Percentiles rank a stretch among this genome's conserved stretches.
These are phyloP conservation scores for Zoysia japonica DNA, from an alignment of 176 grass and related monocot species.

Conservation along the genomic window DNA sequence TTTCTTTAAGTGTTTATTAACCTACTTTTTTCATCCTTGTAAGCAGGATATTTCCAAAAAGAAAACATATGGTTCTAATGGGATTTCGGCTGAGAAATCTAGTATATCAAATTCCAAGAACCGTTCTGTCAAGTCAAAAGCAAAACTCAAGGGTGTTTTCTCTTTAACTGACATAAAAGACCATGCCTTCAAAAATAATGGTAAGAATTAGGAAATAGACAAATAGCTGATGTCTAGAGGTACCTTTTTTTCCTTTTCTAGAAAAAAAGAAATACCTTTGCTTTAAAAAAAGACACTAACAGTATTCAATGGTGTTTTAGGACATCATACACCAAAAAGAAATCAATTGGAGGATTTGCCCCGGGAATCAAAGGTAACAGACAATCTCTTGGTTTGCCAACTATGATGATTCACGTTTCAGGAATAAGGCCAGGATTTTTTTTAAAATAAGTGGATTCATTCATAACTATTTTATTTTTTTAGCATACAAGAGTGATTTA, in stretches of 20 bases:
- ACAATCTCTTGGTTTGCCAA: neutral
- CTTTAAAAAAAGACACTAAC: neutral
- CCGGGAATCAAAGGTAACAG: slow-evolving; percentile 27
- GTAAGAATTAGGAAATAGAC: neutral
- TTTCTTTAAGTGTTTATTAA: neutral
- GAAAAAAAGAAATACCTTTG: neutral
- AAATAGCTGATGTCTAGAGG: too few species aligned
- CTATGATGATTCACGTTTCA: neutral
- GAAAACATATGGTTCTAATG: slow-evolving; percentile 8
- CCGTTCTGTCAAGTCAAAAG: slow-evolving; percentile 38
- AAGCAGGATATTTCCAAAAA: slow-evolving; percentile 49
- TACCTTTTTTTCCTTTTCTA: too few species aligned
- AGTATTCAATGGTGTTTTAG: slow-evolving; percentile 23
- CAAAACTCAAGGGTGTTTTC: slow-evolving; percentile 40
- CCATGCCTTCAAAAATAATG: slow-evolving; percentile 17
- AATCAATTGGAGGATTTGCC: slow-evolving; percentile 36
- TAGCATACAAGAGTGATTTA: neutral
- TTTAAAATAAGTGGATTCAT: neutral
- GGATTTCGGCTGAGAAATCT: slow-evolving; percentile 9
- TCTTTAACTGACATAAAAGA: slow-evolving; percentile 30
- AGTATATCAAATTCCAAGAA: slow-evolving; percentile 33
- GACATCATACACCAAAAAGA: slow-evolving; percentile 3
- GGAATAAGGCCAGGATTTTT: neutral
- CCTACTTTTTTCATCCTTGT: slow-evolving; percentile 1
- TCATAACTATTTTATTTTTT: neutral